These are phyloP conservation scores for Cystoisospora suis DNA, from an alignment of 169 alveolate species.

Conservation along the genomic window DNA sequence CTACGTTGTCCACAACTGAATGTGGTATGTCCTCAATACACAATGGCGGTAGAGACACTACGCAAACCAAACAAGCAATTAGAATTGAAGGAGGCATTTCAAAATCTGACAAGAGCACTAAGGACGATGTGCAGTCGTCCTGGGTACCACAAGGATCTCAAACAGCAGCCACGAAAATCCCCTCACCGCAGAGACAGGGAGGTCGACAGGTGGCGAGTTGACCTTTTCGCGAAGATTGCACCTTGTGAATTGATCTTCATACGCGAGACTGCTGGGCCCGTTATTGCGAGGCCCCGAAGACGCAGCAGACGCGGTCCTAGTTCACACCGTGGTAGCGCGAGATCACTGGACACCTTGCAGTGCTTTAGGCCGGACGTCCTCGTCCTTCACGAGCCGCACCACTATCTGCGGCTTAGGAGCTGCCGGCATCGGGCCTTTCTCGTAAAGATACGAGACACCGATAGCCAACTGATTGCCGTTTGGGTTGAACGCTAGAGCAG, in stretches of 20 bases:
- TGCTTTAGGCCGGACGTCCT: conserved; percentile 66
- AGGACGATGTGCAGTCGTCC: no score
- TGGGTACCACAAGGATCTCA: no score
- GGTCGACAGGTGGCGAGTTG: no score
- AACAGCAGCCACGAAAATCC: neutral
- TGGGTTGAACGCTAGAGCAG: conserved; percentile 63
- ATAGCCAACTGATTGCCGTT: conserved; percentile 69
- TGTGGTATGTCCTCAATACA: no score
- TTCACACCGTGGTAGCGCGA: neutral
- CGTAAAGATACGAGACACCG: conserved; percentile 62
- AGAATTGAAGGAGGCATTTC: no score
- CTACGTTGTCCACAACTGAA: no score
- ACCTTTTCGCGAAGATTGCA: neutral
- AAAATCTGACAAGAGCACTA: no score
- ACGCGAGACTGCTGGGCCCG: neutral
- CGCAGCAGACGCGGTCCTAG: neutral
- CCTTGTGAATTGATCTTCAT: neutral
- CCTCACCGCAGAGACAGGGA: neutral
- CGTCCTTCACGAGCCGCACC: conserved; percentile 61
- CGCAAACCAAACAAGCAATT: no score
- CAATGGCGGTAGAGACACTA: no score
- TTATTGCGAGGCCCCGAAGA: neutral
- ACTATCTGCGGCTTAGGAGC: conserved; percentile 59
- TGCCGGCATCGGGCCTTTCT: conserved; percentile 62
- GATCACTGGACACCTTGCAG: neutral